These are phyloP conservation scores for Jasminum sambac DNA, from an alignment of 257 asterid genomes.

Conservation along the genomic window DNA sequence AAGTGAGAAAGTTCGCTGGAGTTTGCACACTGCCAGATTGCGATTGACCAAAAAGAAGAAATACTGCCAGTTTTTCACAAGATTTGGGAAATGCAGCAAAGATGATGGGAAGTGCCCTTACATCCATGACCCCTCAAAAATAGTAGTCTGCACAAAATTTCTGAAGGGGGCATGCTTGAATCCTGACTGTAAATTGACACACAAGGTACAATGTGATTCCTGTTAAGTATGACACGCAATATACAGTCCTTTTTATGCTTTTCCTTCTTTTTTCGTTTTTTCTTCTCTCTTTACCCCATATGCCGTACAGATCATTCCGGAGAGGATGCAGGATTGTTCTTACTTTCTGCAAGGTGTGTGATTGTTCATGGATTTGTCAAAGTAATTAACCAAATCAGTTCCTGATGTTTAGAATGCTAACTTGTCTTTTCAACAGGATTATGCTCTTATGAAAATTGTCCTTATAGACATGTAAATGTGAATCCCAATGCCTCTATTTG, in stretches of 20 bases:
- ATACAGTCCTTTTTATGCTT: slow-evolving; percentile 6
- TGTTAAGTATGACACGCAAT: slow-evolving; percentile 12
- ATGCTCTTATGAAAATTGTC: slow-evolving; percentile 84
- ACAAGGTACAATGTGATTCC: slow-evolving; percentile 58
- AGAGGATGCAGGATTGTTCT: slow-evolving; percentile 98
- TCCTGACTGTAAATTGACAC: slow-evolving; percentile 79
- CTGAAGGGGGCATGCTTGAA: slow-evolving; percentile 72
- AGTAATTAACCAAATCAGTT: slow-evolving; percentile 9
- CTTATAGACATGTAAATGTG: slow-evolving; percentile 90
- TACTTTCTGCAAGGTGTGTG: slow-evolving; percentile 80
- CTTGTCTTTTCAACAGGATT: slow-evolving; percentile 57
- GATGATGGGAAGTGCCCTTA: slow-evolving; percentile 84
- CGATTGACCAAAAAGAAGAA: slow-evolving; percentile 79
- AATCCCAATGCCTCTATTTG: slow-evolving; percentile 67
- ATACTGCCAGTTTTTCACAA: slow-evolving; percentile 90
- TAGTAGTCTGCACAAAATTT: slow-evolving; percentile 94
- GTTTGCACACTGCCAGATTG: slow-evolving; percentile 90
- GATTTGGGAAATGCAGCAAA: slow-evolving; percentile 91
- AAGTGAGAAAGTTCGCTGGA: slow-evolving; percentile 91
- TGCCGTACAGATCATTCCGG: slow-evolving; percentile 75
- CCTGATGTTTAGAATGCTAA: slow-evolving; percentile 25
- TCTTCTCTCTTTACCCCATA: slow-evolving; percentile 16
- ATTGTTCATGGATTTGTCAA: slow-evolving; percentile 10
- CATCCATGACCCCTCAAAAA: slow-evolving; percentile 82
- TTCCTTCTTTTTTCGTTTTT: slow-evolving; percentile 24